Conservation (phyloP, 352 stramenopile species). For the Phytopythium litorale region DNA sequence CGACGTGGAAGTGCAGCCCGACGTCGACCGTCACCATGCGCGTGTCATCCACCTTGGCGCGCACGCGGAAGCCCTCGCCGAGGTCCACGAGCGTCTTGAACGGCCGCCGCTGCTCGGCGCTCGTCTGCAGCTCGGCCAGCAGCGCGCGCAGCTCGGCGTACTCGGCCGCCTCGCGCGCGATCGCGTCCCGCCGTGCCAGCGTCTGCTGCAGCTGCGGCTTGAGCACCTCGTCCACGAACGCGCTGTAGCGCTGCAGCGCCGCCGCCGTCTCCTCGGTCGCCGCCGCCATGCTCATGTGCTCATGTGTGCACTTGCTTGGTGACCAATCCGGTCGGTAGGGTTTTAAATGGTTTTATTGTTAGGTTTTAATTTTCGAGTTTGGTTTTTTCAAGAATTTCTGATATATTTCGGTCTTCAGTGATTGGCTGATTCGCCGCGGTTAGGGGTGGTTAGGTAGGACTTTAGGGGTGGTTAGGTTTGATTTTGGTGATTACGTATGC, state of each 20-base stretch:
- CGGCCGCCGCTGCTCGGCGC: slow-evolving; percentile 8
- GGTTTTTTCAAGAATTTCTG: too few species aligned
- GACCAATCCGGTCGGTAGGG: too few species aligned
- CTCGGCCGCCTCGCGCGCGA: slow-evolving; percentile 52
- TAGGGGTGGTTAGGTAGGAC: too few species aligned
- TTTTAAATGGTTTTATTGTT: too few species aligned
- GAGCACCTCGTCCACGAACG: slow-evolving; percentile 67
- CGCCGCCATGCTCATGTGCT: neutral
- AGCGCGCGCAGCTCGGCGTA: slow-evolving; percentile 57
- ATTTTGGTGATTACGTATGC: too few species aligned
- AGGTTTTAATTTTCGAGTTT: too few species aligned
- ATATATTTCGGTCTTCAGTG: too few species aligned
- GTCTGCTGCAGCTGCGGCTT: slow-evolving; percentile 63
- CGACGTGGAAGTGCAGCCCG: slow-evolving; percentile 68
- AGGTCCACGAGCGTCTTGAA: slow-evolving; percentile 62
- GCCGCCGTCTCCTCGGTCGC: slow-evolving; percentile 9
- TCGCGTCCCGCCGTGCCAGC: slow-evolving; percentile 43
- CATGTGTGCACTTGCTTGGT: too few species aligned
- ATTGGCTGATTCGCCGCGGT: too few species aligned
- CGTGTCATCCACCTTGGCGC: slow-evolving; percentile 55
- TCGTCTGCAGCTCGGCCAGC: slow-evolving; percentile 26
- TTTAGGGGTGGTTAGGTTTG: too few species aligned
- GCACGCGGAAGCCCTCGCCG: slow-evolving; percentile 69
- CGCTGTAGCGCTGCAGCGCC: slow-evolving; percentile 54
- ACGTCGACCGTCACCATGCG: slow-evolving; percentile 66